Evolutionary conservation across 495 filamentous ascomycete genomes (phyloP).

Genomic region (Terfezia boudieri): DNA sequence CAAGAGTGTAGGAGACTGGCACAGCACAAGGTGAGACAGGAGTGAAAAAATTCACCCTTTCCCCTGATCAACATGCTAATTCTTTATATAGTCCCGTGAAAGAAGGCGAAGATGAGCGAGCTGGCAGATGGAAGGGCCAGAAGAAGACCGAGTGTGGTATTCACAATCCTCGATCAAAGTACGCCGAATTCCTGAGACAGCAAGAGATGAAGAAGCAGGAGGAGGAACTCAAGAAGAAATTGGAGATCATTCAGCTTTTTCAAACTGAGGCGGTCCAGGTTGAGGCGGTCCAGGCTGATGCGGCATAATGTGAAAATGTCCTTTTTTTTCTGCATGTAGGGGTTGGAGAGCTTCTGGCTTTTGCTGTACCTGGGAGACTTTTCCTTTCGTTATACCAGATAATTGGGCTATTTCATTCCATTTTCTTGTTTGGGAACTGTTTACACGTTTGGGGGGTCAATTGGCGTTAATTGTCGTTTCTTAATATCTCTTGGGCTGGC

Average conservation of each 20-base stretch:
- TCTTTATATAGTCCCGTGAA: constrained; percentile 39
- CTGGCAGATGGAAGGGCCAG: constrained; percentile 89
- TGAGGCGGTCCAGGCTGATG: not conserved
- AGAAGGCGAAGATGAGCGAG: constrained; percentile 86
- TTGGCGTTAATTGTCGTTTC: too few species aligned
- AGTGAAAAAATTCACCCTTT: not conserved
- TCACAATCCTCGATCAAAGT: constrained; percentile 85
- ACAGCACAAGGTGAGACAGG: constrained; percentile 43
- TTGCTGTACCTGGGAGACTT: too few species aligned
- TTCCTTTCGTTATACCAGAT: too few species aligned
- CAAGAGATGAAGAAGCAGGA: constrained; percentile 52
- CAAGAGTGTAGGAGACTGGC: constrained; percentile 95
- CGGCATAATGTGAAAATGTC: not conserved
- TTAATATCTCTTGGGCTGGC: too few species aligned
- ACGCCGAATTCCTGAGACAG: constrained; percentile 59
- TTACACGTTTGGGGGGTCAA: too few species aligned
- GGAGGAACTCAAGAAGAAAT: constrained; percentile 25
- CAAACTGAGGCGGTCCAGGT: not conserved
- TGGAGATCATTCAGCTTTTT: not conserved
- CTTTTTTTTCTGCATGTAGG: too few species aligned
- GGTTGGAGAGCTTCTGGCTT: too few species aligned
- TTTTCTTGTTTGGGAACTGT: too few species aligned
- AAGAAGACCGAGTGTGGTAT: constrained; percentile 94
- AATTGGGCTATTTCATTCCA: too few species aligned
- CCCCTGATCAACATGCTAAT: not conserved